Evolutionary conservation across 2,329 filamentous ascomycete genomes (phyloP).

Genomic region (Thielaviopsis euricoi): DNA sequence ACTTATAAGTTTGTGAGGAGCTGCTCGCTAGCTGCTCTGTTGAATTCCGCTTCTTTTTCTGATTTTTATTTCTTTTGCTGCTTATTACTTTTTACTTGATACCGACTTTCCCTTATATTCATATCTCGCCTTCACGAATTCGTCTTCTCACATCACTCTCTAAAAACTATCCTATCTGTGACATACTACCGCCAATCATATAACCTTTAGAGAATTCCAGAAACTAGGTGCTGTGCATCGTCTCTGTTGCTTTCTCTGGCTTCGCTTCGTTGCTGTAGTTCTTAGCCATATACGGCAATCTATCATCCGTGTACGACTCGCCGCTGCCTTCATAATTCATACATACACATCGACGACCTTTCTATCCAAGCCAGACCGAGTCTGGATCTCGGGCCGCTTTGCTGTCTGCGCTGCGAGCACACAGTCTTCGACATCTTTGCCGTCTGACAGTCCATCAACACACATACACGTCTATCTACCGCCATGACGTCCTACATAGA

Average conservation of each 20-base stretch:
- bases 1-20: not conserved
- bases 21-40: not conserved
- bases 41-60: not conserved
- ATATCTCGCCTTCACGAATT: not conserved
- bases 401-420: not conserved
- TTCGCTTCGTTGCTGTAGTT: no score
- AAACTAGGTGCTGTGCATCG: no score
- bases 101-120: not conserved
- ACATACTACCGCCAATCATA: no score
- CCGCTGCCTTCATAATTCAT: not conserved
- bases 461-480: not conserved
- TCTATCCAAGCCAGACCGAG: not conserved
- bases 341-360: not conserved
- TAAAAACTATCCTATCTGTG: no score
- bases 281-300: not conserved
- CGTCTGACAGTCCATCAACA: not conserved
- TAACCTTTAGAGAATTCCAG: no score
- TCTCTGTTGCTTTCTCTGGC: no score
- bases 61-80: not conserved
- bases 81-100: not conserved
- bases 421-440: not conserved
- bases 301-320: not conserved
- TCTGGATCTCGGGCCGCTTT: not conserved
- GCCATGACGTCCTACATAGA: conserved; percentile 6
- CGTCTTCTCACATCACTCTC: not conserved